phyloP scores from a whole-genome alignment of 2,329 filamentous ascomycete genomes.

The Diplodia corticola region DNA sequence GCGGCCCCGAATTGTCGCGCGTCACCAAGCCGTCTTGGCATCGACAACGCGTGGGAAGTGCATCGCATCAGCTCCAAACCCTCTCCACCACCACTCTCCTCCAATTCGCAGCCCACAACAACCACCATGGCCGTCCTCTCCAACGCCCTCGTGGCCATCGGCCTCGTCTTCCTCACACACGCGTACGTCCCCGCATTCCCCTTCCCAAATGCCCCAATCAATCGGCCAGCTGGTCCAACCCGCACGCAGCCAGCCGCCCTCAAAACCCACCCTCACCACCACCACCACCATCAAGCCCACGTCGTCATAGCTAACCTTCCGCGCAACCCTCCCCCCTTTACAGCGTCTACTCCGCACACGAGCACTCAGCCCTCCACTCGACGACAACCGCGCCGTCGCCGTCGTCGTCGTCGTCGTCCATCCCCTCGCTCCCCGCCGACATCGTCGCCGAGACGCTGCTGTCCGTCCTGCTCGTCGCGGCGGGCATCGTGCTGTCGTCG shows the following conservation, averaged over 20 bases:
- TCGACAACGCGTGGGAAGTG: neutral
- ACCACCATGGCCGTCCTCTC: constrained; percentile 68
- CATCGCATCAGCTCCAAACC: neutral
- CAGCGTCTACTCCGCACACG: constrained; percentile 95
- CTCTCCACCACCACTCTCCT: neutral
- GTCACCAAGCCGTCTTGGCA: constrained; percentile 21
- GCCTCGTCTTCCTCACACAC: constrained; percentile 77
- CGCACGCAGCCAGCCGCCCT: neutral
- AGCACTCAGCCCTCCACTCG: constrained; percentile 74
- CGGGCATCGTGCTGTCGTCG: constrained; percentile 78
- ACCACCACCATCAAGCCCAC: neutral
- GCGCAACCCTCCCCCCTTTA: constrained; percentile 12
- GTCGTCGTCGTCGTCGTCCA: constrained; percentile 40
- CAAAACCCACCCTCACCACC: neutral
- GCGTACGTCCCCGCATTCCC: constrained; percentile 59
- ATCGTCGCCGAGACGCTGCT: constrained; percentile 84
- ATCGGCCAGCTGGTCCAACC: neutral
- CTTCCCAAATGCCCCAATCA: neutral
- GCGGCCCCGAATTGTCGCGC: neutral
- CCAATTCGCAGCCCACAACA: neutral
- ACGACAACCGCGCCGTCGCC: constrained; percentile 32
- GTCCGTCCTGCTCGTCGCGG: constrained; percentile 75
- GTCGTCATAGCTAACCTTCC: neutral
- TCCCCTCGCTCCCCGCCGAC: constrained; percentile 68
- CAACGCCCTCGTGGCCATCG: constrained; percentile 69